A percentile compares a stretch with the other conserved stretches of the same genome.
Conservation (phyloP, 768 basidiomycete genomes). For the Russula vinacea region DNA sequence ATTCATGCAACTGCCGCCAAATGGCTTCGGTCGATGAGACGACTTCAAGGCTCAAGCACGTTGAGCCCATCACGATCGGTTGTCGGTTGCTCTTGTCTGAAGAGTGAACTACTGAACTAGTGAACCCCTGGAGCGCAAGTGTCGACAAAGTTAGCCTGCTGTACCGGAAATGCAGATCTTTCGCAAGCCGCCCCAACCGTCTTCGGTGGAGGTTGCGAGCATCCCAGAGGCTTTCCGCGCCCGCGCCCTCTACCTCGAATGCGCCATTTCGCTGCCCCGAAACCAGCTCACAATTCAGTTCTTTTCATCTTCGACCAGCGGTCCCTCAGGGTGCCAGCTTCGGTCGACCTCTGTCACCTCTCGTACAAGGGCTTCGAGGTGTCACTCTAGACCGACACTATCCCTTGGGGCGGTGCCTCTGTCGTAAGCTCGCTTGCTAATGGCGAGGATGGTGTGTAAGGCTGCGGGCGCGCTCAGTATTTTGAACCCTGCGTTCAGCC, state of each 20-base stretch:
- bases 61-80: too few relatives aligned
- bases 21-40: too few relatives aligned
- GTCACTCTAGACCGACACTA: constrained; percentile 9
- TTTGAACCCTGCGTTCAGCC: constrained; percentile 15
- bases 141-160: not conserved
- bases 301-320: constrained; percentile 20
- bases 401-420: too few relatives aligned
- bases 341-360: constrained; percentile 24
- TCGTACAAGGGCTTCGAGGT: constrained; percentile 23
- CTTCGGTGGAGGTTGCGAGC: constrained; percentile 82
- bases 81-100: too few relatives aligned
- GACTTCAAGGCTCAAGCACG: too few relatives aligned
- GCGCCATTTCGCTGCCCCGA: not conserved
- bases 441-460: too few relatives aligned
- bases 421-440: too few relatives aligned
- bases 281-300: constrained; percentile 17
- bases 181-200: constrained; percentile 67
- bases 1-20: too few relatives aligned
- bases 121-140: too few relatives aligned
- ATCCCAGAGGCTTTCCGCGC: constrained; percentile 73
- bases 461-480: constrained; percentile 6
- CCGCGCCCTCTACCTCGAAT: constrained; percentile 1
- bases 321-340: constrained; percentile 15
- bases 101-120: too few relatives aligned
- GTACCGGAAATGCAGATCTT: constrained; percentile 58